These are phyloP conservation scores for Scorias spongiosa DNA, from an alignment of 2,329 filamentous ascomycete genomes.

Conservation along the genomic window DNA sequence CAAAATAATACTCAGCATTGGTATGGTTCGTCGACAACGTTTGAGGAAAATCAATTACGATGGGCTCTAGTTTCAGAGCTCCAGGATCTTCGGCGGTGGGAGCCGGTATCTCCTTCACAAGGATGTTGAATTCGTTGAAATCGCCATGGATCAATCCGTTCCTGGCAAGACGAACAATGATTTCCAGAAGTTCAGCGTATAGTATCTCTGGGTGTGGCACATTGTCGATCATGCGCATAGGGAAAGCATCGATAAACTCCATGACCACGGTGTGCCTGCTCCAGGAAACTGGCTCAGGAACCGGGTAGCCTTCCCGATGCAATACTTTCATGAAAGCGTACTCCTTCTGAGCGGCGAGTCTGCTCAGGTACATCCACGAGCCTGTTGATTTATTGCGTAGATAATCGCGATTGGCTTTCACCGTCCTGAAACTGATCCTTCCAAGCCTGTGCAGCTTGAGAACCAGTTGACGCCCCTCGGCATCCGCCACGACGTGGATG, in stretches of 20 bases:
- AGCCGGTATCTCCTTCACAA: conserved; percentile 58
- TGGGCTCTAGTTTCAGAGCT: conserved; percentile 49
- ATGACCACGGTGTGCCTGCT: conserved; percentile 94
- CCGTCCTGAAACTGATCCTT: conserved; percentile 89
- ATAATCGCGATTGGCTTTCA: conserved; percentile 93
- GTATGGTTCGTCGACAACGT: conserved; percentile 91
- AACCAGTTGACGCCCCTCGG: conserved; percentile 60
- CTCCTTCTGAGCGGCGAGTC: conserved; percentile 84
- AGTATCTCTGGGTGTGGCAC: conserved; percentile 73
- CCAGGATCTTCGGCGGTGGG: conserved; percentile 10
- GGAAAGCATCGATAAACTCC: conserved; percentile 83
- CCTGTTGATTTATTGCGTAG: conserved; percentile 64
- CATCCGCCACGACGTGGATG: conserved; percentile 81
- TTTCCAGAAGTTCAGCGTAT: conserved; percentile 78
- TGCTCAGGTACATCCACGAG: conserved; percentile 97
- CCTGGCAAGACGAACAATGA: conserved; percentile 70
- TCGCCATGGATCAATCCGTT: conserved; percentile 92
- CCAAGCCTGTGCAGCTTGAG: conserved; percentile 94
- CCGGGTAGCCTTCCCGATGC: conserved; percentile 68
- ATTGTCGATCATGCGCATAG: conserved; percentile 70
- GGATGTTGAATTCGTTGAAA: conserved; percentile 98
- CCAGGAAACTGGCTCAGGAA: conserved; percentile 76
- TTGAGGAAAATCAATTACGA: conserved; percentile 95
- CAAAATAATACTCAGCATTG: conserved; percentile 95
- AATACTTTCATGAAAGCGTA: conserved; percentile 88